Evolutionary conservation across 2,329 filamentous ascomycete genomes (phyloP).

Genomic region (Trichocomaceae sp.): DNA sequence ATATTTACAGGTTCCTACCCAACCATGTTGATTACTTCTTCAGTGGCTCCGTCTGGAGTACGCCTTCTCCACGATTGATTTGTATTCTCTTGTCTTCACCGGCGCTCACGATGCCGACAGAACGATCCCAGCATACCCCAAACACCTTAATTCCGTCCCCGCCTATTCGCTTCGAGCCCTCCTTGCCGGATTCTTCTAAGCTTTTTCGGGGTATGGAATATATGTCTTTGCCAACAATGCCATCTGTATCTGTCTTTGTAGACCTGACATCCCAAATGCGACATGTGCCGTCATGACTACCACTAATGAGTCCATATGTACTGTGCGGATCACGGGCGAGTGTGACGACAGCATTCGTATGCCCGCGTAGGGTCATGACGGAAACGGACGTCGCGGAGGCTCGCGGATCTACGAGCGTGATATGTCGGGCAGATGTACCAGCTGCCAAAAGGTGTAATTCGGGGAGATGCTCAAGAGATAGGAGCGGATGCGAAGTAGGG

Average conservation of each 20-base stretch:
- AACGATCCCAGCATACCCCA: conserved; percentile 75
- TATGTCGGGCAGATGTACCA: conserved; percentile 77
- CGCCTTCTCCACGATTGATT: conserved; percentile 65
- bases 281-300: conserved; percentile 86
- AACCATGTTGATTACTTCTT: conserved; percentile 17
- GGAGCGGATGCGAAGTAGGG: conserved; percentile 74
- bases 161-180: conserved; percentile 51
- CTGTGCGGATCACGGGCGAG: conserved; percentile 58
- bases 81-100: conserved; percentile 94
- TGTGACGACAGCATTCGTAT: conserved; percentile 66
- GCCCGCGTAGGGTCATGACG: conserved; percentile 85
- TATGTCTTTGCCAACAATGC: conserved; percentile 61
- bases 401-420: conserved; percentile 88
- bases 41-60: conserved; percentile 24
- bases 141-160: conserved; percentile 90
- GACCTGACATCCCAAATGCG: conserved; percentile 85
- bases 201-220: conserved; percentile 74
- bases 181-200: conserved; percentile 56
- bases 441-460: conserved; percentile 59
- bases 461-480: conserved; percentile 69
- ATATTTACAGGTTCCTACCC: conserved; percentile 9
- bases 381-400: conserved; percentile 67
- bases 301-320: conserved; percentile 77
- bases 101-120: conserved; percentile 80
- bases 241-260: conserved; percentile 54